Percentiles rank a stretch among this genome's conserved stretches.
Conservation (phyloP, 306 rosid species). For the Begonia loranthoides region DNA sequence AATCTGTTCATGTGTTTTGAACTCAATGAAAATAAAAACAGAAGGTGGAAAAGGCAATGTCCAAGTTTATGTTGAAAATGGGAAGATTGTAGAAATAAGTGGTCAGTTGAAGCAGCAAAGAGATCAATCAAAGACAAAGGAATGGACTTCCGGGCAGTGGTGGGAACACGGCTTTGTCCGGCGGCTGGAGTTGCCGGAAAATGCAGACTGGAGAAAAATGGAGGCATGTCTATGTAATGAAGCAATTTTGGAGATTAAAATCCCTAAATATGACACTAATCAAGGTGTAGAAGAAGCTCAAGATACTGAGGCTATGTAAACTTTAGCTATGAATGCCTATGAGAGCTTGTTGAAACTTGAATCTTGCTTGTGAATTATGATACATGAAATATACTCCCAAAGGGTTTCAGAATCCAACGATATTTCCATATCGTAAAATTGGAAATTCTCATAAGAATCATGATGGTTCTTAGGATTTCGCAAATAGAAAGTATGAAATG, state of each 20-base stretch:
- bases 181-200: constrained; percentile 86
- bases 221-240: constrained; percentile 53
- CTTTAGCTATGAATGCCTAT: constrained; percentile 1
- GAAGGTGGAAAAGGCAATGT: constrained; percentile 48
- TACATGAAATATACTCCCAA: not conserved
- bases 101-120: constrained; percentile 70
- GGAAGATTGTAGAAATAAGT: constrained; percentile 71
- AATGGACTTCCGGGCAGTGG: constrained; percentile 84
- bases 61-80: constrained; percentile 55
- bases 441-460: too few species aligned
- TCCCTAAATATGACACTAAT: constrained; percentile 37
- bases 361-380: not conserved
- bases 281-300: constrained; percentile 24
- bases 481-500: too few species aligned
- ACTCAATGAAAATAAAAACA: constrained; percentile 34
- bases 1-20: too few species aligned
- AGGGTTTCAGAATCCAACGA: too few species aligned
- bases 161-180: constrained; percentile 89
- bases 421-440: too few species aligned
- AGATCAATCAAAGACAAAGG: constrained; percentile 33
- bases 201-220: constrained; percentile 63
- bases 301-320: constrained; percentile 21
- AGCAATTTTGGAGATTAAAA: constrained; percentile 37
- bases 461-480: too few species aligned
- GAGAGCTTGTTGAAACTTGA: not conserved